A percentile compares a stretch with the other conserved stretches of the same genome.
These are phyloP conservation scores for Yamadazyma epiphylla DNA, from an alignment of 1,139 yeast genomes.

Conservation along the genomic window DNA sequence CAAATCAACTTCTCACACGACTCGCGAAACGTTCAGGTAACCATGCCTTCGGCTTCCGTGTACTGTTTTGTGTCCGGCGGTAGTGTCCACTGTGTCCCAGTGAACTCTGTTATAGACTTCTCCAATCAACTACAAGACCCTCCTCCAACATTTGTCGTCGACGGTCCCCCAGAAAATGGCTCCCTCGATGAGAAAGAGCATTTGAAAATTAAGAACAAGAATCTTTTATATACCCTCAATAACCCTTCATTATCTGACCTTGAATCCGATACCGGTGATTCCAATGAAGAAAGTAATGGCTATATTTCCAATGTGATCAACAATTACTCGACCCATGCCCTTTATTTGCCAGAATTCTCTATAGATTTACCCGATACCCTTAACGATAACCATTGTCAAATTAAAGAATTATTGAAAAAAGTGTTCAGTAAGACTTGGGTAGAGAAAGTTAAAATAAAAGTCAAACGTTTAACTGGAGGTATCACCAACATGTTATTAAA, in stretches of 20 bases:
- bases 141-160: constrained; percentile 3
- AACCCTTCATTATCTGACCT: constrained; percentile 41
- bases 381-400: constrained; percentile 26
- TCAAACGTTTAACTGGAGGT: constrained; percentile 63
- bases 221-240: constrained; percentile 38
- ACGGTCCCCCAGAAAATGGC: neutral
- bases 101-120: constrained; percentile 20
- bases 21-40: constrained; percentile 1
- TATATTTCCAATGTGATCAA: constrained; percentile 17
- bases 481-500: constrained; percentile 71
- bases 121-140: constrained; percentile 7
- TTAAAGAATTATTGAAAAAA: constrained; percentile 28
- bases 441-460: constrained; percentile 18
- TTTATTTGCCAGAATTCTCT: constrained; percentile 36
- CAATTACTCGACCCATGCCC: constrained; percentile 31
- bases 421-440: constrained; percentile 35
- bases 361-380: constrained; percentile 32
- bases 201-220: constrained; percentile 29
- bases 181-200: constrained; percentile 3
- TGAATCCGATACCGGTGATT: constrained; percentile 27
- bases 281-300: constrained; percentile 4
- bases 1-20: too few relatives aligned
- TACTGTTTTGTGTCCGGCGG: constrained; percentile 40
- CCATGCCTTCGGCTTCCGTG: constrained; percentile 20
- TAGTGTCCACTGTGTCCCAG: constrained; percentile 36